Evolutionary conservation across 345 rosid species (phyloP), one percentile per base, ranked within the genome.

Genomic region (Jatropha curcas): DNA sequence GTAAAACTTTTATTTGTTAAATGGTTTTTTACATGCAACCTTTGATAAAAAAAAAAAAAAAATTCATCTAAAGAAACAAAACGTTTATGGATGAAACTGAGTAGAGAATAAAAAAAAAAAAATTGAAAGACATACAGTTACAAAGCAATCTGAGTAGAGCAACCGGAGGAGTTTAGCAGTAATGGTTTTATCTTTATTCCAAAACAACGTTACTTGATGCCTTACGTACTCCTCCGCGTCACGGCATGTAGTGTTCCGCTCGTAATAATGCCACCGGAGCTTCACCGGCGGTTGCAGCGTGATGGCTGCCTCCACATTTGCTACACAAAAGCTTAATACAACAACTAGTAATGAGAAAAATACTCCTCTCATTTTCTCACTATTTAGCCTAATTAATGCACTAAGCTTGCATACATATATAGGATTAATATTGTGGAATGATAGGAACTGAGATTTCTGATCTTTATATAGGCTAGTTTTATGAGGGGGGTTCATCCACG

Each of bases 81-180:
- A n/a, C n/a, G n/a, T n/a, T n/a, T n/a, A n/a, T n/a, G n/a, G n/a
- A n/a, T n/a, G n/a, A n/a, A n/a, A n/a, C n/a, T n/a, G n/a, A n/a
- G n/a, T n/a, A n/a, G n/a, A n/a, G n/a, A n/a, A n/a, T n/a, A n/a
- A n/a, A n/a, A n/a, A n/a, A n/a, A n/a, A n/a, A n/a, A n/a, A n/a
- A n/a, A n/a, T n/a, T n/a, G 22, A 31, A 34, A 19, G 13, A 67
- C 85, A 1, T 82, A 90, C 96, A 25, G 85, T 71, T 24, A 87
- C 84, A 7, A 90, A 80, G 79, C 96, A 92, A 58, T 92, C 98
- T 0, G 96, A 75, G 81, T 88, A 89, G 60, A 88, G 88, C 79
- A 90, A 80, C 65, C 89, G 84, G 31, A 89, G 85, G 43, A 90
- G 88, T 84, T 90, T 90, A n/a, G 94, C 80, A 1, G 89, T 74